Conservation (phyloP, 208 protist genomes). For the Wallacemonas sp. region DNA sequence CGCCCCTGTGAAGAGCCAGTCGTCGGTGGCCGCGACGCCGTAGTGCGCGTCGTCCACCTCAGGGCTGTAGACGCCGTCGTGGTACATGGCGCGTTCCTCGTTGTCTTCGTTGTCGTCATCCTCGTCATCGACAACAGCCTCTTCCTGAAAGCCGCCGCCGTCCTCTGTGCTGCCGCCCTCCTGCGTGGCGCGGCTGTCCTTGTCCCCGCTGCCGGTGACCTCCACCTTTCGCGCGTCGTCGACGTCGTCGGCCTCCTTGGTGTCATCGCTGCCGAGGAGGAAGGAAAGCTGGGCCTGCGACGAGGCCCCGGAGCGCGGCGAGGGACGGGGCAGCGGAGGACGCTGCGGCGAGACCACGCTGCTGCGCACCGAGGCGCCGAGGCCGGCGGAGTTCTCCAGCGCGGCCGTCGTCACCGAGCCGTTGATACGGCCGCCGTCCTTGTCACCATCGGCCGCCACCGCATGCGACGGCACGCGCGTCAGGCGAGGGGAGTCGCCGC, state of each 20-base stretch:
- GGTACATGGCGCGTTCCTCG: not conserved
- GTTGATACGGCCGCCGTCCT: not conserved
- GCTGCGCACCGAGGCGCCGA: not conserved
- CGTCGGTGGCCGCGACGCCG: slow-evolving; percentile 21
- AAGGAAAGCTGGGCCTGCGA: not conserved
- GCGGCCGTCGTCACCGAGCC: too few species aligned
- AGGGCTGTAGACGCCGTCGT: not conserved
- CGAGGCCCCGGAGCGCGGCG: not conserved
- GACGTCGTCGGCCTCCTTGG: not conserved
- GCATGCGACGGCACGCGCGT: not conserved
- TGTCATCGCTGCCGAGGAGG: too few species aligned
- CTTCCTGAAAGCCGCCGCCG: not conserved
- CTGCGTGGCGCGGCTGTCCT: not conserved
- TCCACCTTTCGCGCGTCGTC: not conserved
- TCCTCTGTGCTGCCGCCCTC: not conserved
- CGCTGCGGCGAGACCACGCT: not conserved
- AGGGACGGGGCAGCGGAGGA: not conserved
- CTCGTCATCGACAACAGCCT: slow-evolving; percentile 13
- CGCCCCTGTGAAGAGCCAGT: slow-evolving; percentile 20
- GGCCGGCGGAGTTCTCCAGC: not conserved
- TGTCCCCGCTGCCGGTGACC: not conserved
- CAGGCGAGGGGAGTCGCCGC: not conserved
- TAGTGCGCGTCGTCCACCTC: not conserved
- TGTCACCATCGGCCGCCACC: not conserved
- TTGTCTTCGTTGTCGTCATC: not conserved